Evolutionary conservation across 2,329 filamentous ascomycete species (phyloP).

Genomic region (Monosporascus sp.): DNA sequence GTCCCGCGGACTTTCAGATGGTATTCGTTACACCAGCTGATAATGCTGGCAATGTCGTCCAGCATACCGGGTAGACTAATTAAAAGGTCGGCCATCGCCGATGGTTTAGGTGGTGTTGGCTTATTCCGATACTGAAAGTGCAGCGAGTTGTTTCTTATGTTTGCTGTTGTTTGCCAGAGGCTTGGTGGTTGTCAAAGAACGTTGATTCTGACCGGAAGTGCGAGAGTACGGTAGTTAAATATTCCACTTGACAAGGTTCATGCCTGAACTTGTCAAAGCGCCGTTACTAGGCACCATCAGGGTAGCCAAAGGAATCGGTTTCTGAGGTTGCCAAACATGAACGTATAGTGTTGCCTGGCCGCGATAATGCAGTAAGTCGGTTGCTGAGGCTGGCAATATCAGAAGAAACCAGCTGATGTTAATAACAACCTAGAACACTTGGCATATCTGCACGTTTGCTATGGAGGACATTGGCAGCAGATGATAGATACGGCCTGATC

Average conservation of each 20-base stretch:
- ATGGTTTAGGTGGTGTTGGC: background rate
- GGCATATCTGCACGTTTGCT: no score
- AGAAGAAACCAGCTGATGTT: no score
- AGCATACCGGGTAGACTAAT: background rate
- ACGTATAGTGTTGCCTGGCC: background rate
- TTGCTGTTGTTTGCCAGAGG: background rate
- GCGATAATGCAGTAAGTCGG: no score
- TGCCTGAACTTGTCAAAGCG: no score
- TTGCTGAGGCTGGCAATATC: no score
- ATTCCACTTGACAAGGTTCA: no score
- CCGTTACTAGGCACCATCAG: background rate
- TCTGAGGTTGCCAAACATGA: background rate
- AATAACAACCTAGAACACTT: no score
- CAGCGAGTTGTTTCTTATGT: background rate
- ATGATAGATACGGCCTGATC: no score
- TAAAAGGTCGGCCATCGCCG: background rate
- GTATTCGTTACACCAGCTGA: background rate
- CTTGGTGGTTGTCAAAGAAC: no score
- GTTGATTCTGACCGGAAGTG: no score
- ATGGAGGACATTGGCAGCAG: no score
- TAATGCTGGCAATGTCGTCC: background rate
- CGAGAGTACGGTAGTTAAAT: no score
- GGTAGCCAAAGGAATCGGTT: background rate
- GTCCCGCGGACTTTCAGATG: background rate
- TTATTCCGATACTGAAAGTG: background rate